Conservation (phyloP, 805 yeast genomes). For the Lipomyces sp. region DNA sequence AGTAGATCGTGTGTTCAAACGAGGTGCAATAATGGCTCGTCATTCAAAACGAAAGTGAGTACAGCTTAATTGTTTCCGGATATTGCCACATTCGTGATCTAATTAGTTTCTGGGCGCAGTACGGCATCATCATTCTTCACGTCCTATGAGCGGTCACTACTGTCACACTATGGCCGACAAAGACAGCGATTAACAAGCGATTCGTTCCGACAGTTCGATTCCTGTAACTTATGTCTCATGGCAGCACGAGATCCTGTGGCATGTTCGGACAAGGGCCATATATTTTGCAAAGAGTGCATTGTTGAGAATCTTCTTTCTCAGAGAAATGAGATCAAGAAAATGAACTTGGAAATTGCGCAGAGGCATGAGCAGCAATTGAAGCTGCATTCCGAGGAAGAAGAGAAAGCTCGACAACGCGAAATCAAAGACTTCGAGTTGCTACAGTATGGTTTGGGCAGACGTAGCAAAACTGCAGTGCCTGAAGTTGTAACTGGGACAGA, state of each 20-base stretch:
- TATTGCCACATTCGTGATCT: not conserved
- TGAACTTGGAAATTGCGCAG: slow-evolving; percentile 23
- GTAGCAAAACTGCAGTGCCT: too few relatives aligned
- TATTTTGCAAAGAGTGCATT: slow-evolving; percentile 37
- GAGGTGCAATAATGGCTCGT: slow-evolving; percentile 24
- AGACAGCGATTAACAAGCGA: slow-evolving; percentile 33
- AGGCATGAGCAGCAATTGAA: slow-evolving; percentile 13
- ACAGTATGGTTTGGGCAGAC: slow-evolving; percentile 21
- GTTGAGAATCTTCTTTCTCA: slow-evolving; percentile 35
- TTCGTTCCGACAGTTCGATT: slow-evolving; percentile 35
- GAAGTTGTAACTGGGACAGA: not conserved
- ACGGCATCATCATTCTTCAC: slow-evolving; percentile 36
- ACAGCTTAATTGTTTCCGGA: not conserved
- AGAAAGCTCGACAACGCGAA: slow-evolving; percentile 11
- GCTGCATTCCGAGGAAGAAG: slow-evolving; percentile 9
- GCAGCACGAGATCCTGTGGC: slow-evolving; percentile 38
- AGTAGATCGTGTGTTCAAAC: not conserved
- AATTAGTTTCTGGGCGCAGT: slow-evolving; percentile 14
- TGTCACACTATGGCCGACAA: slow-evolving; percentile 36
- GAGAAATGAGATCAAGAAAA: slow-evolving; percentile 26
- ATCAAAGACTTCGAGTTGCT: slow-evolving; percentile 28
- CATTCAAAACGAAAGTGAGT: slow-evolving; percentile 38
- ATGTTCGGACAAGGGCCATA: slow-evolving; percentile 34
- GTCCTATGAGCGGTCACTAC: slow-evolving; percentile 37
- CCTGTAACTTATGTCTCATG: slow-evolving; percentile 36